These are phyloP conservation scores for Dactylellina cionopaga DNA, from an alignment of 2,329 filamentous ascomycete genomes.

Conservation along the genomic window DNA sequence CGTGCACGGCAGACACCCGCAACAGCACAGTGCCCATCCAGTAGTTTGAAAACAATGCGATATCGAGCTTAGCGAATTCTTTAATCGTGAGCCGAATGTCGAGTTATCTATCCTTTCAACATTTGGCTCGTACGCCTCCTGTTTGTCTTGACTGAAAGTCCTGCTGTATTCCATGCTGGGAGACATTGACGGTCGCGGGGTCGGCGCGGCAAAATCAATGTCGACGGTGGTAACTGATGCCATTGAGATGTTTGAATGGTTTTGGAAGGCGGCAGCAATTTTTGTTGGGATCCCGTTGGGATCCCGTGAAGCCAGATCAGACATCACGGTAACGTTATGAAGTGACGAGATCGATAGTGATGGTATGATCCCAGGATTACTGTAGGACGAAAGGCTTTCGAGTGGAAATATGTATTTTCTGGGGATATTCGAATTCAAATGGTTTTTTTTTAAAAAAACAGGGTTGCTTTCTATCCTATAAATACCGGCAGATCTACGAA, in stretches of 20 bases:
- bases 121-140: constrained; percentile 5
- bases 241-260: constrained; percentile 20
- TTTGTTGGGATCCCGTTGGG: neutral
- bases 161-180: constrained; percentile 41
- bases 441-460: no score
- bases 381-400: no score
- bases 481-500: no score
- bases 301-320: no score
- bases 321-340: no score
- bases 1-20: constrained; percentile 43
- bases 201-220: neutral
- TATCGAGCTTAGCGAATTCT: constrained; percentile 29
- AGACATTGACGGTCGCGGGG: constrained; percentile 19
- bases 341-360: no score
- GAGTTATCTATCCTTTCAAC: constrained; percentile 13
- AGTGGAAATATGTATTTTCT: no score
- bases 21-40: constrained; percentile 43
- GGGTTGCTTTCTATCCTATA: no score
- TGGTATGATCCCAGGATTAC: no score
- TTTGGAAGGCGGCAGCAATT: neutral
- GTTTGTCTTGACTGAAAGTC: neutral
- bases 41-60: constrained; percentile 42
- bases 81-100: constrained; percentile 16
- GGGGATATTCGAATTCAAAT: no score
- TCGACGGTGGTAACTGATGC: constrained; percentile 22